A percentile compares a stretch with the other conserved stretches of the same genome.
Evolutionary conservation across 2,329 filamentous ascomycete genomes (phyloP).

Genomic region (Fusarium lyarnte): DNA sequence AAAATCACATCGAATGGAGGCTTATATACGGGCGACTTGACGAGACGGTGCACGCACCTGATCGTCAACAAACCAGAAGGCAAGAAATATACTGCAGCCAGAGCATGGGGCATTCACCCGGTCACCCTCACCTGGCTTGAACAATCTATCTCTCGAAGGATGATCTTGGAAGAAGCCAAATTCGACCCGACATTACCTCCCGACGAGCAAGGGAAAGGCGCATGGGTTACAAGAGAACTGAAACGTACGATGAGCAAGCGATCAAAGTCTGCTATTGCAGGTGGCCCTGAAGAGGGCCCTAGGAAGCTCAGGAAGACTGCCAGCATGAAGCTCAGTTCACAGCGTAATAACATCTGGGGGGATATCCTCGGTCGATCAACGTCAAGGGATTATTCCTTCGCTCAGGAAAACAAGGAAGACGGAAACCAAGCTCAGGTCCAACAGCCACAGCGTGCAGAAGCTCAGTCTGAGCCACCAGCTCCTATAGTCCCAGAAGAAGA

Average conservation of each 20-base stretch:
- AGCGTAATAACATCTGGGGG: constrained; percentile 88
- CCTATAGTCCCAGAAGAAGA: constrained; percentile 27
- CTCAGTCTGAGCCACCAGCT: constrained; percentile 13
- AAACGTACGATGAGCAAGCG: constrained; percentile 67
- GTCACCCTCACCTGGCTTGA: constrained; percentile 87
- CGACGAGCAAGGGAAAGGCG: constrained; percentile 79
- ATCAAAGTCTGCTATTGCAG: constrained; percentile 58
- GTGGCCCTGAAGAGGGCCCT: constrained; percentile 65
- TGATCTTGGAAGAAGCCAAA: constrained; percentile 87
- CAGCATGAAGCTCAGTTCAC: constrained; percentile 82
- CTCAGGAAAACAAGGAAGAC: constrained; percentile 32
- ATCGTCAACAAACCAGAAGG: constrained; percentile 82
- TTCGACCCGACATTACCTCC: constrained; percentile 79
- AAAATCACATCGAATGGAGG: constrained; percentile 77
- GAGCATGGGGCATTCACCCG: constrained; percentile 80
- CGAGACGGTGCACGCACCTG: constrained; percentile 85
- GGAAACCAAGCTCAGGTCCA: constrained; percentile 8
- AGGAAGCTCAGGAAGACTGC: constrained; percentile 89
- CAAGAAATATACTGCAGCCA: constrained; percentile 91
- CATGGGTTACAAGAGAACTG: constrained; percentile 69
- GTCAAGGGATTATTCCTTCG: constrained; percentile 49
- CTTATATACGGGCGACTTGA: constrained; percentile 88
- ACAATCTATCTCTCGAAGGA: constrained; percentile 83
- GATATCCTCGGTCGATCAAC: constrained; percentile 74
- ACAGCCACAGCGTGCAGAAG: constrained; percentile 7